phyloP scores from a whole-genome alignment of 768 basidiomycete genomes.

The Boletus rex-veris region DNA sequence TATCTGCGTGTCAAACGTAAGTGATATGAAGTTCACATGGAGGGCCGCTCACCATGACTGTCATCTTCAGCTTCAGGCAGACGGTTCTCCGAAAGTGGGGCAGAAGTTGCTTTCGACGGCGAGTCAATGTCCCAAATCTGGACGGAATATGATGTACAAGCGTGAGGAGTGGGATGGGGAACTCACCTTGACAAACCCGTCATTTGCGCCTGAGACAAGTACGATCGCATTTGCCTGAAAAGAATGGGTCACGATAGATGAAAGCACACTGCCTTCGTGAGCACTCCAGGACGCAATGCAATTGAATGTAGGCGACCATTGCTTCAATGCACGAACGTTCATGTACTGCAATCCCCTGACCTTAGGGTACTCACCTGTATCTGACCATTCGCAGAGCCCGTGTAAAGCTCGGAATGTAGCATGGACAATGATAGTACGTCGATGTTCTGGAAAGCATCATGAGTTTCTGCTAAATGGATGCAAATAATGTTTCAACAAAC shows the following conservation, averaged over 20 bases:
- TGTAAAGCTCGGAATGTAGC: conserved; percentile 60
- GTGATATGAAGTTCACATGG: not conserved
- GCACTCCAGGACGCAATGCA: conserved; percentile 80
- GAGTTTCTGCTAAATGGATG: not conserved
- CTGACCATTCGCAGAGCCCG: conserved; percentile 62
- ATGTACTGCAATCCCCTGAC: not conserved
- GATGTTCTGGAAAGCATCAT: conserved; percentile 44
- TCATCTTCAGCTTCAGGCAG: conserved; percentile 15
- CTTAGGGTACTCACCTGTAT: conserved; percentile 51
- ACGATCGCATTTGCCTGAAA: conserved; percentile 20
- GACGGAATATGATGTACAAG: not conserved
- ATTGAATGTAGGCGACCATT: conserved; percentile 83
- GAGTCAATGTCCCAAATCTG: conserved; percentile 55
- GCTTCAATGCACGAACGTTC: conserved; percentile 36
- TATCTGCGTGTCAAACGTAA: conserved; percentile 42
- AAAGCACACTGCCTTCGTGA: conserved; percentile 80
- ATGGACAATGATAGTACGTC: conserved; percentile 83
- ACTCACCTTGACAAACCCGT: conserved; percentile 76
- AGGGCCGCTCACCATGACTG: conserved; percentile 16
- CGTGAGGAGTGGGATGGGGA: not conserved
- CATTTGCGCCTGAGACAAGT: conserved; percentile 80
- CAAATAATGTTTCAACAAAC: conserved; percentile 33
- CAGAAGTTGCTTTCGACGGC: conserved; percentile 8
- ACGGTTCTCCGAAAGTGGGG: not conserved
- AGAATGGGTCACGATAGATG: conserved; percentile 58